These are phyloP conservation scores for Diplogelasinospora grovesii DNA, from an alignment of 495 filamentous ascomycete genomes.

Conservation along the genomic window DNA sequence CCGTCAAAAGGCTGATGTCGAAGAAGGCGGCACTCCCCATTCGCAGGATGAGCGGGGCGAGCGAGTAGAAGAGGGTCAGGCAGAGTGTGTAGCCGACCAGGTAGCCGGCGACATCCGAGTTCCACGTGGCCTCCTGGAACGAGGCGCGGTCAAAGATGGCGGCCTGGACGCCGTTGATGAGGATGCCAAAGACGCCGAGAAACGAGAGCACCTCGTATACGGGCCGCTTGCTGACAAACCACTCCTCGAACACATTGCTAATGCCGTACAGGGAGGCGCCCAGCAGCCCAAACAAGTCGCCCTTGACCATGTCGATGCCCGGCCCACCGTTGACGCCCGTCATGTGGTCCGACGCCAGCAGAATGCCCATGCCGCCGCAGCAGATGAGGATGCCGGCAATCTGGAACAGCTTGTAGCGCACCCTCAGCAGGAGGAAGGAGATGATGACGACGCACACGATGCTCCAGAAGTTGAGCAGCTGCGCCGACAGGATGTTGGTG, in stretches of 20 bases:
- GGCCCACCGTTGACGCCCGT: slow-evolving; percentile 56
- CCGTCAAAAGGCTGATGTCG: slow-evolving; percentile 88
- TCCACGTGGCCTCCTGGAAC: slow-evolving; percentile 62
- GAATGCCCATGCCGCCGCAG: slow-evolving; percentile 84
- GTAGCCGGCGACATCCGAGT: slow-evolving; percentile 67
- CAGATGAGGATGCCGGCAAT: slow-evolving; percentile 82
- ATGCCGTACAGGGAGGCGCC: slow-evolving; percentile 90
- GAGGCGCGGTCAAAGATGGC: slow-evolving; percentile 78
- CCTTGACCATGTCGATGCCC: slow-evolving; percentile 71
- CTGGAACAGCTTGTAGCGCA: slow-evolving; percentile 83
- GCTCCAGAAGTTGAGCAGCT: slow-evolving; percentile 98
- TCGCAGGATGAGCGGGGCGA: slow-evolving; percentile 80
- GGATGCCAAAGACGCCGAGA: slow-evolving; percentile 77
- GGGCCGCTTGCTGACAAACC: slow-evolving; percentile 77
- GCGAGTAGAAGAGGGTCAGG: slow-evolving; percentile 76
- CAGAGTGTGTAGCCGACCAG: slow-evolving; percentile 80
- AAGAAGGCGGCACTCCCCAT: slow-evolving; percentile 90
- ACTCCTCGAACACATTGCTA: slow-evolving; percentile 86
- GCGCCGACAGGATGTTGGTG: slow-evolving; percentile 82
- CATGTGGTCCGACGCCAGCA: slow-evolving; percentile 84
- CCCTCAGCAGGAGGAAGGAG: slow-evolving; percentile 72
- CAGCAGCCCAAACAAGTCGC: slow-evolving; percentile 84
- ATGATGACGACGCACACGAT: slow-evolving; percentile 87
- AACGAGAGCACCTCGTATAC: slow-evolving; percentile 92
- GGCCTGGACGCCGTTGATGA: slow-evolving; percentile 87